phyloP scores from a whole-genome alignment of 768 basidiomycete genomes.

The Mycena rebaudengoi region DNA sequence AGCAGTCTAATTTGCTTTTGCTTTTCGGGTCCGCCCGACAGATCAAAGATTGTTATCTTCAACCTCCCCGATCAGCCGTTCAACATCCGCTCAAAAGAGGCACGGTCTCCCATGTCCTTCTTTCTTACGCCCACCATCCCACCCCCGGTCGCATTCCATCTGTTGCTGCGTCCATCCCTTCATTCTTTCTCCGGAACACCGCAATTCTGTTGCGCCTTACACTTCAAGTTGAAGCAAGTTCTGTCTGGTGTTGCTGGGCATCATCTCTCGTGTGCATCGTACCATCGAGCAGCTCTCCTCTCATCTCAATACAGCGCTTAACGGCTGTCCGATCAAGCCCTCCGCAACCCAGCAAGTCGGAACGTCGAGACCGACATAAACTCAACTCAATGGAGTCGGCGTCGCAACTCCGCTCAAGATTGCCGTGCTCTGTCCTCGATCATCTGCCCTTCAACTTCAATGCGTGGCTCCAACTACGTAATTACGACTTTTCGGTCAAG shows the following conservation, averaged over 20 bases:
- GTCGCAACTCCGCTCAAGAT: conserved; percentile 2
- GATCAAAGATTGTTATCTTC: conserved; percentile 7
- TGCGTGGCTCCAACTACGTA: too few species aligned
- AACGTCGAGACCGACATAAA: background rate
- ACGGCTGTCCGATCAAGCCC: background rate
- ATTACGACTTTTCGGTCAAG: too few species aligned
- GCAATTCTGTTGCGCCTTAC: conserved; percentile 1
- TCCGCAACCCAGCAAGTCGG: background rate
- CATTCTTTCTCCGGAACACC: conserved; percentile 3
- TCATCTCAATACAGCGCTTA: background rate
- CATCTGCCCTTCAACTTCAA: too few species aligned
- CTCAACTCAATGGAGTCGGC: too few species aligned
- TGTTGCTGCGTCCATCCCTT: conserved; percentile 6
- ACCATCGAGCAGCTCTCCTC: conserved; percentile 1
- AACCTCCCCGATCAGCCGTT: conserved; percentile 9
- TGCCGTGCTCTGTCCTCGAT: background rate
- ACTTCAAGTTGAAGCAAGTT: too few species aligned
- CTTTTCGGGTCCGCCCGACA: background rate
- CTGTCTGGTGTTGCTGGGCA: background rate
- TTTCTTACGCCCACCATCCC: conserved; percentile 10
- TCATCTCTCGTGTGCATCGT: background rate
- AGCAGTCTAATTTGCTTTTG: background rate
- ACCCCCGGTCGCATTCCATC: conserved; percentile 4
- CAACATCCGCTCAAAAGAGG: conserved; percentile 8
- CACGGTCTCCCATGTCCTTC: background rate